Evolutionary conservation across 768 basidiomycete genomes (phyloP).

Genomic region (Leccinum pellstonianum): DNA sequence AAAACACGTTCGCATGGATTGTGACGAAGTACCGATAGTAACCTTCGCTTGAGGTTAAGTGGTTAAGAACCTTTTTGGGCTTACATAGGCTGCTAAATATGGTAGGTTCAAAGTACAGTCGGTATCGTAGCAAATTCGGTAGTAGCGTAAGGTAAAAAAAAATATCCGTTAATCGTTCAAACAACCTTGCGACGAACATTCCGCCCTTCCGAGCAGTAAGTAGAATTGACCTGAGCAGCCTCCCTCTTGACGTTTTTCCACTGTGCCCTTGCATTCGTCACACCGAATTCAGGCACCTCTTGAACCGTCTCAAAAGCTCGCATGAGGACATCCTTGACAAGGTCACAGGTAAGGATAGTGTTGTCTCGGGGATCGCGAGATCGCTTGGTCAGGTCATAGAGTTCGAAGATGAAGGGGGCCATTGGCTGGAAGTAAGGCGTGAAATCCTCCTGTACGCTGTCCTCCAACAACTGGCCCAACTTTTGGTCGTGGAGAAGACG

Average conservation of each 20-base stretch:
- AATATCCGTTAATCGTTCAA: not conserved
- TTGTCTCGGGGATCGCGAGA: not conserved
- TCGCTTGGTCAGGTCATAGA: not conserved
- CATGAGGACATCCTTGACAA: not conserved
- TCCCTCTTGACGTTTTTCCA: not conserved
- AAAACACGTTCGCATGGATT: not conserved
- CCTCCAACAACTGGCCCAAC: not conserved
- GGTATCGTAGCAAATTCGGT: too few relatives aligned
- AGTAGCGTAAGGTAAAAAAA: too few relatives aligned
- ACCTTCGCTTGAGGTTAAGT: too few relatives aligned
- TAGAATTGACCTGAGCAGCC: not conserved
- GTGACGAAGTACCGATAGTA: too few relatives aligned
- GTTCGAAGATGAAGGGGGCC: not conserved
- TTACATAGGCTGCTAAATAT: not conserved
- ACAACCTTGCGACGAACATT: not conserved
- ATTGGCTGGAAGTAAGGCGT: not conserved
- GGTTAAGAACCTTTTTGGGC: too few relatives aligned
- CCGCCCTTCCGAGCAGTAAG: not conserved
- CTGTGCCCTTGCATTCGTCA: not conserved
- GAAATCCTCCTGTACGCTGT: not conserved
- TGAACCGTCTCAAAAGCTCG: not conserved
- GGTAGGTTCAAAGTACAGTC: not conserved
- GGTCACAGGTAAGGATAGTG: not conserved
- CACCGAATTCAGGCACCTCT: not conserved
- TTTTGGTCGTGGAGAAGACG: not conserved